A percentile compares a stretch with the other conserved stretches of the same genome.
Evolutionary conservation across 306 rosid genomes (phyloP).

Genomic region (Erythrophleum fordii): DNA sequence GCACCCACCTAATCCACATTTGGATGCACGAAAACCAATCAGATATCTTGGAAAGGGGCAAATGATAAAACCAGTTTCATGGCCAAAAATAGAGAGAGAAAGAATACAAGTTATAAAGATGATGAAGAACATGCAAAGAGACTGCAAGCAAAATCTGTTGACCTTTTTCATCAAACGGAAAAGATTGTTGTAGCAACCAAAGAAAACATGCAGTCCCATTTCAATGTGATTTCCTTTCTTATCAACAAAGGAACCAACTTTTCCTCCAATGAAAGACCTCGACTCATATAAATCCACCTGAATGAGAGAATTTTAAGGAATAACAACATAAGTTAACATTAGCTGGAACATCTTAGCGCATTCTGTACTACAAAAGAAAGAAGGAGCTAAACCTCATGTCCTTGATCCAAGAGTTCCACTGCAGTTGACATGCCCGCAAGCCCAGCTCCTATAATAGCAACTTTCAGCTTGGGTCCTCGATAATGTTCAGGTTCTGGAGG

Average conservation of each 20-base stretch:
- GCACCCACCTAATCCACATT: conserved; percentile 82
- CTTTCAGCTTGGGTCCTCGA: conserved; percentile 93
- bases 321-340: conserved; percentile 24
- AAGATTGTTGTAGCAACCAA: conserved; percentile 97
- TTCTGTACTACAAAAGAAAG: conserved; percentile 7
- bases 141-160: conserved; percentile 32
- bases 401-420: conserved; percentile 96
- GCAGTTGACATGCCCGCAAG: conserved; percentile 99
- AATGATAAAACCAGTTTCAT: conserved; percentile 13
- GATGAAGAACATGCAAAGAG: conserved; percentile 15
- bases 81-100: background rate
- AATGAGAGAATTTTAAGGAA: conserved; percentile 29
- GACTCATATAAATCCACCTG: conserved; percentile 98
- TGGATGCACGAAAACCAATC: conserved; percentile 28
- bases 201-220: conserved; percentile 99
- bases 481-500: conserved; percentile 95
- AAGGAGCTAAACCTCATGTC: conserved; percentile 80
- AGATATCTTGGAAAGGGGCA: conserved; percentile 7
- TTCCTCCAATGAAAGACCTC: conserved; percentile 89
- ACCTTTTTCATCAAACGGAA: conserved; percentile 98
- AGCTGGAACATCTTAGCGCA: background rate
- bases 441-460: conserved; percentile 98
- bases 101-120: conserved; percentile 10
- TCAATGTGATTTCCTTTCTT: conserved; percentile 90
- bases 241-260: conserved; percentile 98